Base-by-base conservation (phyloP, 176 grass and related monocot genomes). In the Carex parvula region DNA sequence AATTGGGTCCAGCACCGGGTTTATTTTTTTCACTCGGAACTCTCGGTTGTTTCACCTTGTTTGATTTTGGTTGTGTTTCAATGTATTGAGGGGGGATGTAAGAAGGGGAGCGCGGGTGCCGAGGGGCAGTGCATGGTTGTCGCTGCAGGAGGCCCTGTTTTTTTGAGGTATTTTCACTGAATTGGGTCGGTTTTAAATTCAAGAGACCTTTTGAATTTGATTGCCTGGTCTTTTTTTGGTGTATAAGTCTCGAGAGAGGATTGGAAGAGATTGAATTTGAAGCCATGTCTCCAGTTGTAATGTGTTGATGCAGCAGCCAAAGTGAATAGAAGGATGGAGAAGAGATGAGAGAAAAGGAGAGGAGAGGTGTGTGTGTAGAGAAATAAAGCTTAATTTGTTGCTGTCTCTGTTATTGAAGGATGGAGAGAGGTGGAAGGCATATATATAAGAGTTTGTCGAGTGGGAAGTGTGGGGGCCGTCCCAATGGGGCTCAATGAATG, bases 371-470 rank as follows among this genome's bases (percentile, higher is more conserved):
- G 12, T 76, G 42, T 44, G 0, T 44, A 2, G 2, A 50, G 46
- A 50, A 50, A 37, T 16, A 24, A 13, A 21, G 42, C 42, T 12
- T 11, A 50, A 50, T 50, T 50, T 73, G 70, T n/a, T 44, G 17
- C 41, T 11, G 70, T 48, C 70, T 73, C 70, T 73, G 70, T 73
- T 73, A 12, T 50, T n/a, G 30, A 60, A 21, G 48, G 71, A 70
- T 20, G 64, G 17, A 44, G 26, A 69, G 61, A 26, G 8, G 8
- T n/a, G 1, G 8, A 37, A 35, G 66, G 62, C 35, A 39, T 84
- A 92, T 95, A 88, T 90, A 92, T 87, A 94, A n/a, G 86, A 72
- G 82, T 53, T 66, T 62, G 57, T 8, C 44, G 3, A 65, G 52
- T 33, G 29, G 30, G 9, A 1, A n/a, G 35, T 2, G 75, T 2